Conservation (phyloP, 192 early-diverging fungal genomes). For the Linnemannia zychae region DNA sequence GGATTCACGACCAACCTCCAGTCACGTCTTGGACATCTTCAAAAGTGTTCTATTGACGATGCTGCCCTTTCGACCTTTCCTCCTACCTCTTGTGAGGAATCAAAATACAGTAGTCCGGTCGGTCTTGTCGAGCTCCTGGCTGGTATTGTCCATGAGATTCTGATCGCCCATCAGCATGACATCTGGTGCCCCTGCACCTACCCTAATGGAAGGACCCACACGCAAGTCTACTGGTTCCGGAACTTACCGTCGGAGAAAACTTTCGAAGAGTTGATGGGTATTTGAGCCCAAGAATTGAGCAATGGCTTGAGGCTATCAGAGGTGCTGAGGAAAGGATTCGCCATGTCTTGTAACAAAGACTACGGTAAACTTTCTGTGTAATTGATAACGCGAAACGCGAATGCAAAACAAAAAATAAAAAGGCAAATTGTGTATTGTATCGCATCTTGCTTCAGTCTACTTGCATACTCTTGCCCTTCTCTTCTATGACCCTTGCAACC, state of each 20-base stretch:
- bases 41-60: background rate
- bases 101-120: background rate
- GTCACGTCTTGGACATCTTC: background rate
- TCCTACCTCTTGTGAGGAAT: background rate
- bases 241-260: background rate
- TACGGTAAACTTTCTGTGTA: background rate
- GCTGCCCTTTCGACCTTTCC: background rate
- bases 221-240: background rate
- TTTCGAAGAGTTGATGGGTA: background rate
- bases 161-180: background rate
- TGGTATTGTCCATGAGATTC: background rate
- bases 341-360: background rate
- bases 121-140: background rate
- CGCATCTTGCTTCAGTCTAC: background rate
- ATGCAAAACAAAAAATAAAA: background rate
- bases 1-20: background rate
- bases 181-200: background rate
- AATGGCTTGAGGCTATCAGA: background rate
- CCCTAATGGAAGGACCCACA: background rate
- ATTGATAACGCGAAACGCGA: background rate
- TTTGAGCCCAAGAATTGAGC: background rate
- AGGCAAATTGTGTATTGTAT: background rate
- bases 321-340: background rate
- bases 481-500: constrained; percentile 60
- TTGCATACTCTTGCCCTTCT: constrained; percentile 13